phyloP scores from a whole-genome alignment of 768 basidiomycete genomes.

The Naematelia aurantialba region DNA sequence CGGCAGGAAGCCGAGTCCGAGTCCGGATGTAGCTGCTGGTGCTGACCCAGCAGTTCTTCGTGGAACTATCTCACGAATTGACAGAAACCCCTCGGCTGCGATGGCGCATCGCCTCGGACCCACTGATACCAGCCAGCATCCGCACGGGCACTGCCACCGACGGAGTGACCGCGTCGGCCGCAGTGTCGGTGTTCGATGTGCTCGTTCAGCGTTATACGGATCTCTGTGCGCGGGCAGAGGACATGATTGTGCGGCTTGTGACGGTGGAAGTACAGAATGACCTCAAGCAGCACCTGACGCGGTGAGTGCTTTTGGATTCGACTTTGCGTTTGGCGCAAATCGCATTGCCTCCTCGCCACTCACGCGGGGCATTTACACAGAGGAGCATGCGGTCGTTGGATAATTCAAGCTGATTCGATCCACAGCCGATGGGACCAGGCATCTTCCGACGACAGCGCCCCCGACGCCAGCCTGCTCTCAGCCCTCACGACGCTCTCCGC shows the following conservation, averaged over 20 bases:
- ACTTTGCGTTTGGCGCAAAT: not conserved
- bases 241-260: constrained; percentile 78
- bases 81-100: constrained; percentile 8
- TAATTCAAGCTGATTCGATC: constrained; percentile 8
- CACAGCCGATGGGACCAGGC: constrained; percentile 48
- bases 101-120: constrained; percentile 24
- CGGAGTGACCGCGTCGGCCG: not conserved
- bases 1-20: not conserved
- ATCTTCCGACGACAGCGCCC: constrained; percentile 36
- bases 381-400: not conserved
- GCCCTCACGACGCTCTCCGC: constrained; percentile 77
- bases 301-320: constrained; percentile 54
- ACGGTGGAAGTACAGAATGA: constrained; percentile 74
- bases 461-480: constrained; percentile 64
- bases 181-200: constrained; percentile 73
- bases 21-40: not conserved
- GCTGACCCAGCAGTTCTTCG: constrained; percentile 65
- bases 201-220: constrained; percentile 64
- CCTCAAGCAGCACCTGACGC: constrained; percentile 67
- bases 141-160: not conserved
- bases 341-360: not conserved
- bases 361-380: not conserved
- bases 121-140: constrained; percentile 15
- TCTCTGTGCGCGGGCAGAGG: constrained; percentile 69
- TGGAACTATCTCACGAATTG: constrained; percentile 66